phyloP scores from a whole-genome alignment of 768 basidiomycete genomes.

The Xerocomus spinulosus region DNA sequence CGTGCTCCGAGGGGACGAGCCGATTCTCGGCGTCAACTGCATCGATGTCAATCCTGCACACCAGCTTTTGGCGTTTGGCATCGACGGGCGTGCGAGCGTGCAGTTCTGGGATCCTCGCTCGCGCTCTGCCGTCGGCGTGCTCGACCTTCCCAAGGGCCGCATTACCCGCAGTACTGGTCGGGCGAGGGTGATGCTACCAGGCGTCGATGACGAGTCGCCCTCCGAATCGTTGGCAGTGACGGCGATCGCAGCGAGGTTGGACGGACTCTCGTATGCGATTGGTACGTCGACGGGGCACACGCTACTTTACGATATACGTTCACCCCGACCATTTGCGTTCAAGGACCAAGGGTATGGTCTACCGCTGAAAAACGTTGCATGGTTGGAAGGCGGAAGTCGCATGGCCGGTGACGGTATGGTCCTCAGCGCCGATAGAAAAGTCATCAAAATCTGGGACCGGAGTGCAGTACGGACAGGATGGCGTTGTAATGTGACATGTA shows the following conservation, averaged over 20 bases:
- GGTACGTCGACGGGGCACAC: slow-evolving; percentile 96
- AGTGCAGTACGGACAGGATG: slow-evolving; percentile 53
- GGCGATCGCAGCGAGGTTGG: slow-evolving; percentile 75
- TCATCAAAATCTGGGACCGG: slow-evolving; percentile 95
- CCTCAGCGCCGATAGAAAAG: slow-evolving; percentile 91
- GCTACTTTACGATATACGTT: slow-evolving; percentile 89
- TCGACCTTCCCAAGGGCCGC: slow-evolving; percentile 54
- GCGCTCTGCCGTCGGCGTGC: slow-evolving; percentile 63
- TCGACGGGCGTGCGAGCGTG: slow-evolving; percentile 81
- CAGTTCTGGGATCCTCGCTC: slow-evolving; percentile 98
- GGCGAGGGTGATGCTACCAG: slow-evolving; percentile 26
- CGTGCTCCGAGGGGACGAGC: slow-evolving; percentile 47
- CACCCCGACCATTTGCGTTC: slow-evolving; percentile 72
- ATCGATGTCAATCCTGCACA: slow-evolving; percentile 94
- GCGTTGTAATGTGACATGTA: background rate
- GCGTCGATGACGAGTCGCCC: slow-evolving; percentile 33
- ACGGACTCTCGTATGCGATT: slow-evolving; percentile 90
- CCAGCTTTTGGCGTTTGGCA: slow-evolving; percentile 82
- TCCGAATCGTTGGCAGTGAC: slow-evolving; percentile 55
- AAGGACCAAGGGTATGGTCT: slow-evolving; percentile 98
- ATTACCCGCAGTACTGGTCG: slow-evolving; percentile 42
- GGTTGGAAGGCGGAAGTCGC: slow-evolving; percentile 83
- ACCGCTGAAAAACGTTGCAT: slow-evolving; percentile 76
- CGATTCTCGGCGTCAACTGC: slow-evolving; percentile 80
- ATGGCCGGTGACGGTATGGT: slow-evolving; percentile 89